Percentiles rank a stretch among this genome's conserved stretches.
These are phyloP conservation scores for Lepidium sativum DNA, from an alignment of 345 rosid genomes.

Conservation along the genomic window DNA sequence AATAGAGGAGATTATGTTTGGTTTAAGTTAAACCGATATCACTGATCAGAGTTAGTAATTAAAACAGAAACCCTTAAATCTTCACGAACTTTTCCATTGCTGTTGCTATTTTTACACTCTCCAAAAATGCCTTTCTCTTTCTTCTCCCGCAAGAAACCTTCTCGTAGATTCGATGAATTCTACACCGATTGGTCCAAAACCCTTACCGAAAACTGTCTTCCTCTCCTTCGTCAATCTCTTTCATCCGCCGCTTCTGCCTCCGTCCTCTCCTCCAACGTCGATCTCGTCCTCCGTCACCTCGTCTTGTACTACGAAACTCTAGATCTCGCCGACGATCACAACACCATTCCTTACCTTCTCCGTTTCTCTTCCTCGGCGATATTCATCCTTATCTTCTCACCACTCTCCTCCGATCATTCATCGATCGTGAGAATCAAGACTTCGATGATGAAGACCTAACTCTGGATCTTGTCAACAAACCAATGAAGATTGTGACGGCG, in stretches of 20 bases:
- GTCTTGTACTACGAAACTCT: constrained; percentile 68
- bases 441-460: constrained; percentile 8
- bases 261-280: constrained; percentile 44
- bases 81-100: not conserved
- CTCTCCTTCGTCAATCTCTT: constrained; percentile 57
- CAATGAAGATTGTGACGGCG: constrained; percentile 35
- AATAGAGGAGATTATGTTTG: not conserved
- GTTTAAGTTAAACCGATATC: not conserved
- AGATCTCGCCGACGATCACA: constrained; percentile 48
- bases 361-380: constrained; percentile 84
- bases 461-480: not conserved
- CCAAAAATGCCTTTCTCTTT: constrained; percentile 41
- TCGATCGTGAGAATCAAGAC: constrained; percentile 36
- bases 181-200: constrained; percentile 57
- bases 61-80: not conserved
- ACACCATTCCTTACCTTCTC: constrained; percentile 58
- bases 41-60: not conserved
- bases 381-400: constrained; percentile 83
- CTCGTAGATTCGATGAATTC: constrained; percentile 49
- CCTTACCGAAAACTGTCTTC: constrained; percentile 53
- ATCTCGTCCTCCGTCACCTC: constrained; percentile 61
- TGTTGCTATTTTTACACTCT: not conserved
- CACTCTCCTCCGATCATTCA: constrained; percentile 58
- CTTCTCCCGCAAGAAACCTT: constrained; percentile 46
- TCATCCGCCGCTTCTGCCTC: constrained; percentile 40